Percentiles rank a stretch among this genome's conserved stretches.
These are phyloP conservation scores for Ganoderma lucidum DNA, from an alignment of 1,284 basidiomycete genomes.

Conservation along the genomic window DNA sequence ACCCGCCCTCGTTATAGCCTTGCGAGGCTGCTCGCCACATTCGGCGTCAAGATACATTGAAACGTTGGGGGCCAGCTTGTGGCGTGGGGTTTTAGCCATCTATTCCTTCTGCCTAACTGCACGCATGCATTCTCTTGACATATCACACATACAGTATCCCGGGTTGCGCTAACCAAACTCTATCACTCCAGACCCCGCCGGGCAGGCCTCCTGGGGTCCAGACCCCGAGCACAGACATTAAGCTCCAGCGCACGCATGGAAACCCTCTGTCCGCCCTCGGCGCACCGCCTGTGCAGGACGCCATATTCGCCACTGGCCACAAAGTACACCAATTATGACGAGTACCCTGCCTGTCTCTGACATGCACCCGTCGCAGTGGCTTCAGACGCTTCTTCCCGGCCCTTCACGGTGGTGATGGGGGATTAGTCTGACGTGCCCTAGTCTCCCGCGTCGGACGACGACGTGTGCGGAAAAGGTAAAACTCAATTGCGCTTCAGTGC, in stretches of 20 bases:
- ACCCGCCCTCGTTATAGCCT: background rate
- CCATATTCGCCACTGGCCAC: background rate
- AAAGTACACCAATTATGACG: background rate
- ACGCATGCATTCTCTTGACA: slow-evolving; percentile 6
- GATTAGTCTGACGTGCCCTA: slow-evolving; percentile 1
- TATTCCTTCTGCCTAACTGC: slow-evolving; percentile 1
- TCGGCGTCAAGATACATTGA: background rate
- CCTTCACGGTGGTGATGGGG: background rate
- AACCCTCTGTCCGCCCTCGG: background rate
- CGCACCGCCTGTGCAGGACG: background rate
- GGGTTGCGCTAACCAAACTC: slow-evolving; percentile 3
- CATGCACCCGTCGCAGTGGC: background rate
- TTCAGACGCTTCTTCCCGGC: slow-evolving; percentile 6
- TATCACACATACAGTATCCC: background rate
- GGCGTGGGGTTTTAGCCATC: background rate
- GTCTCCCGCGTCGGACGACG: slow-evolving; percentile 2
- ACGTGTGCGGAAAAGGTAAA: slow-evolving; percentile 8
- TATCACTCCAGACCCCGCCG: background rate
- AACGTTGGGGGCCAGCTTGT: background rate
- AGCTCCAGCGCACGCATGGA: slow-evolving; percentile 4
- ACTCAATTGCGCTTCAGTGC: slow-evolving; percentile 6
- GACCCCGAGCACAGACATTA: background rate
- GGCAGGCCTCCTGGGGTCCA: background rate
- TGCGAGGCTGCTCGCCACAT: background rate
- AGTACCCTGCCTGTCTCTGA: slow-evolving; percentile 1